Conservation (phyloP, 1,139 yeast genomes). For the Nadsonia commutata region DNA sequence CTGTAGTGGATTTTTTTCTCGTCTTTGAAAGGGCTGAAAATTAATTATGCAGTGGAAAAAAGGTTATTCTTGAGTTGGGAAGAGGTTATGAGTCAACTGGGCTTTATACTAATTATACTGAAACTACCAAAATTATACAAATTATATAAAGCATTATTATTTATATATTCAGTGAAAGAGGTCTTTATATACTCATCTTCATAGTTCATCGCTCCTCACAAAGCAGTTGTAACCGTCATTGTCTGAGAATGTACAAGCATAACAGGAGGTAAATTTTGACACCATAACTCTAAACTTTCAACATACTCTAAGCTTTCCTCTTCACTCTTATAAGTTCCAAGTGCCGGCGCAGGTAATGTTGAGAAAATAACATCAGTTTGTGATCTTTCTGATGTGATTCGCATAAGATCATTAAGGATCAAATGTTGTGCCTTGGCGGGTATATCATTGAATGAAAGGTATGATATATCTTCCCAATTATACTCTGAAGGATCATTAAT, state of each 20-base stretch:
- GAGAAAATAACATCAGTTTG: slow-evolving; percentile 63
- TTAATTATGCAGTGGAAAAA: no score
- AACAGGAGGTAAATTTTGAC: slow-evolving; percentile 67
- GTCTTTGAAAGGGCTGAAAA: no score
- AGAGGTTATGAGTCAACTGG: no score
- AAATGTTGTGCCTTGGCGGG: slow-evolving; percentile 89
- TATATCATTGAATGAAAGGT: slow-evolving; percentile 56
- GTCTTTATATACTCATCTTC: neutral
- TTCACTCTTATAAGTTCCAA: slow-evolving; percentile 63
- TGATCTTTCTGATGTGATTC: slow-evolving; percentile 31
- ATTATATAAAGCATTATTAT: neutral
- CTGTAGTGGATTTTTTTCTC: no score
- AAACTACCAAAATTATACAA: neutral
- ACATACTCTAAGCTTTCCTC: slow-evolving; percentile 62
- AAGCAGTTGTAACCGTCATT: slow-evolving; percentile 87
- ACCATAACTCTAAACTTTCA: slow-evolving; percentile 65
- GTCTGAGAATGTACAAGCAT: slow-evolving; percentile 78
- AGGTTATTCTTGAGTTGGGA: no score
- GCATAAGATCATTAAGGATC: slow-evolving; percentile 76
- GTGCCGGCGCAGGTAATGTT: slow-evolving; percentile 75
- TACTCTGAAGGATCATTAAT: neutral
- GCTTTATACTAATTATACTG: no score
- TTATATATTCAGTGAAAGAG: neutral
- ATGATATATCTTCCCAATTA: neutral
- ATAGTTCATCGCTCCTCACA: no score